Evolutionary conservation across 2,329 filamentous ascomycete genomes (phyloP).

Genomic region (Bimuria novae-zelandiae): DNA sequence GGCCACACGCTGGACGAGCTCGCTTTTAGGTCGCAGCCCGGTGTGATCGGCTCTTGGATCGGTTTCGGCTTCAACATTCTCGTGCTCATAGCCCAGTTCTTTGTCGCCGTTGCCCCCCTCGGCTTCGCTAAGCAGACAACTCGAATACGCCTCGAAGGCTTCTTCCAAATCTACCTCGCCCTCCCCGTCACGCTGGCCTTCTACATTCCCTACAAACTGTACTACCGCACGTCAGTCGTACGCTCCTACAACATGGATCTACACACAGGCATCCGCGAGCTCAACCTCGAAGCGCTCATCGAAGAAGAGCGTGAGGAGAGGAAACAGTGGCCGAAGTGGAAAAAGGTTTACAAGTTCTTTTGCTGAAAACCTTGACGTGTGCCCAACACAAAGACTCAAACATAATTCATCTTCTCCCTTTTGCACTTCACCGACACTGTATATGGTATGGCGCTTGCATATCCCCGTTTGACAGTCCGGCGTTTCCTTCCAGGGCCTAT

Average conservation of each 20-base stretch:
- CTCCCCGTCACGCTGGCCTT: slow-evolving; percentile 70
- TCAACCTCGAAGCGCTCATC: slow-evolving; percentile 78
- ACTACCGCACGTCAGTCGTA: slow-evolving; percentile 70
- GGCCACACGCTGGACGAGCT: slow-evolving; percentile 73
- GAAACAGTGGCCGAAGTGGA: slow-evolving; percentile 56
- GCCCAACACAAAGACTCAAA: too few relatives aligned
- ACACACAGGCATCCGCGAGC: slow-evolving; percentile 80
- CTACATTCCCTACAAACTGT: slow-evolving; percentile 77
- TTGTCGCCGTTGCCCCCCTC: slow-evolving; percentile 80
- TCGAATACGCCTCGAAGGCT: slow-evolving; percentile 61
- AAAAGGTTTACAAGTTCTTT: slow-evolving; percentile 55
- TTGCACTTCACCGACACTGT: not conserved
- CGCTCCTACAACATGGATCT: slow-evolving; percentile 79
- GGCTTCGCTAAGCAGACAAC: slow-evolving; percentile 55
- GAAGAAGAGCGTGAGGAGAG: slow-evolving; percentile 79
- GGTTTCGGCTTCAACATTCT: slow-evolving; percentile 76
- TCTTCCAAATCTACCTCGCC: slow-evolving; percentile 75
- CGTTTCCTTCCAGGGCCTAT: slow-evolving; percentile 13
- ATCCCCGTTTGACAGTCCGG: slow-evolving; percentile 16
- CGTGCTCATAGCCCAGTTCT: slow-evolving; percentile 83
- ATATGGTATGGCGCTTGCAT: too few relatives aligned
- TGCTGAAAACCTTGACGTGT: slow-evolving; percentile 38
- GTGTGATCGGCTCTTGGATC: slow-evolving; percentile 77
- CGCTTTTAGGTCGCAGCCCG: slow-evolving; percentile 79
- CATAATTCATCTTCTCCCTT: not conserved